Evolutionary conservation across 768 basidiomycete species (phyloP).

Genomic region (Vararia minispora): DNA sequence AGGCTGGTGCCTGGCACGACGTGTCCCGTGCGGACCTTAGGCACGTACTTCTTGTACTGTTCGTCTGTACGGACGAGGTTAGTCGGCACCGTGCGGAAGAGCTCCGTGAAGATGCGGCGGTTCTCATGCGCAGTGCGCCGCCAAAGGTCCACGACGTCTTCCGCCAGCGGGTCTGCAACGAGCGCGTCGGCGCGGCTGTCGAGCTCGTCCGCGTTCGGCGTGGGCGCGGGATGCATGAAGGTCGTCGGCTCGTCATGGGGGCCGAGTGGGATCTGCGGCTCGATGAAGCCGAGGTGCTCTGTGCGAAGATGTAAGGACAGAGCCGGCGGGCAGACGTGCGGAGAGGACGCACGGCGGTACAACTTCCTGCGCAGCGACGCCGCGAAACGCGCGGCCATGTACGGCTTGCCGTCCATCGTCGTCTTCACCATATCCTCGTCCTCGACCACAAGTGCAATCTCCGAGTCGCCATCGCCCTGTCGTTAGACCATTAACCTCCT

Average conservation of each 20-base stretch:
- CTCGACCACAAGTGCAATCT: slow-evolving; percentile 88
- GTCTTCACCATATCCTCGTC: slow-evolving; percentile 69
- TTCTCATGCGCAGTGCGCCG: slow-evolving; percentile 66
- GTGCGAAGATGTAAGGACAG: background rate
- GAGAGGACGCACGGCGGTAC: slow-evolving; percentile 48
- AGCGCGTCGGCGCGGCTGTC: slow-evolving; percentile 41
- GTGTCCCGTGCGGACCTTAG: slow-evolving; percentile 73
- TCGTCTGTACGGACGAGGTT: slow-evolving; percentile 44
- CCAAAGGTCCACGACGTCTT: slow-evolving; percentile 50
- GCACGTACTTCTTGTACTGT: slow-evolving; percentile 47
- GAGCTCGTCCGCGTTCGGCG: slow-evolving; percentile 58
- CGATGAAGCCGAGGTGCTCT: slow-evolving; percentile 85
- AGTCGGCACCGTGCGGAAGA: slow-evolving; percentile 80
- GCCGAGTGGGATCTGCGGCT: slow-evolving; percentile 46
- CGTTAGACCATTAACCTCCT: slow-evolving; percentile 1
- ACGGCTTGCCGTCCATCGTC: slow-evolving; percentile 68
- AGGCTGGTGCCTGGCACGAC: slow-evolving; percentile 61
- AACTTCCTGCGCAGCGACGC: slow-evolving; percentile 73
- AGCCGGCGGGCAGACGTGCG: slow-evolving; percentile 3
- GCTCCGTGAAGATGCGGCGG: slow-evolving; percentile 73
- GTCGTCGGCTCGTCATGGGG: slow-evolving; percentile 31
- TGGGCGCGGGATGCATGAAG: slow-evolving; percentile 76
- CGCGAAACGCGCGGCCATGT: slow-evolving; percentile 70
- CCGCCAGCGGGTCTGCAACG: slow-evolving; percentile 72
- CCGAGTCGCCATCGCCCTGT: slow-evolving; percentile 88